These are phyloP conservation scores for Articulospora tetracladia DNA, from an alignment of 495 filamentous ascomycete genomes.

Conservation along the genomic window DNA sequence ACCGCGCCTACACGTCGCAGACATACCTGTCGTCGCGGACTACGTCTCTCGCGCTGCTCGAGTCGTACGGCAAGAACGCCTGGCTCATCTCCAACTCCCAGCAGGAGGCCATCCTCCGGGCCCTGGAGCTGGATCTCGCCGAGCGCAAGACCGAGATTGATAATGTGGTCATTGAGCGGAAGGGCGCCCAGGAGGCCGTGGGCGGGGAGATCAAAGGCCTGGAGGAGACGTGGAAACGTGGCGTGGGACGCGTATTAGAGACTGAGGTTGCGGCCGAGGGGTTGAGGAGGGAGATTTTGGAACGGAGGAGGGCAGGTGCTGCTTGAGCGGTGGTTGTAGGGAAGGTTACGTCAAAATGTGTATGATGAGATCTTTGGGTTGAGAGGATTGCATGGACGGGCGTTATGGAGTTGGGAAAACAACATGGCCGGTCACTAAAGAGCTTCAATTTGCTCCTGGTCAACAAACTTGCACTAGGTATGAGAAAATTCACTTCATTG, in stretches of 20 bases:
- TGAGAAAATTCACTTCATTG: no score
- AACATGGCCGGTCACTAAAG: no score
- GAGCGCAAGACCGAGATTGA: slow-evolving; percentile 61
- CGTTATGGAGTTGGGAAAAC: not conserved
- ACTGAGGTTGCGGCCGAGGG: slow-evolving; percentile 72
- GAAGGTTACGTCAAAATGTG: not conserved
- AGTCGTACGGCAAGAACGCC: slow-evolving; percentile 79
- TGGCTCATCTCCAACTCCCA: slow-evolving; percentile 85
- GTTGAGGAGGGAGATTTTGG: slow-evolving; percentile 60
- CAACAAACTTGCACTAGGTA: no score
- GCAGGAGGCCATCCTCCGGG: slow-evolving; percentile 65
- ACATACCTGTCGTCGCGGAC: slow-evolving; percentile 63
- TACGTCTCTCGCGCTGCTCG: slow-evolving; percentile 69
- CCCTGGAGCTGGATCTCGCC: slow-evolving; percentile 75
- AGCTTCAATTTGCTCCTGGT: no score
- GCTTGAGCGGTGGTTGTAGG: slow-evolving; percentile 1
- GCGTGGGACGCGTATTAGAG: slow-evolving; percentile 67
- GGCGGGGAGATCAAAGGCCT: slow-evolving; percentile 63
- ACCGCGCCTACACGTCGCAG: slow-evolving; percentile 58
- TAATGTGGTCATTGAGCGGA: slow-evolving; percentile 64
- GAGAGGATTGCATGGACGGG: not conserved
- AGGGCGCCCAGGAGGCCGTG: slow-evolving; percentile 63
- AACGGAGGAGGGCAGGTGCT: slow-evolving; percentile 34
- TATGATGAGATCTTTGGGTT: not conserved
- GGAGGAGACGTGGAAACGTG: slow-evolving; percentile 70